A percentile compares a stretch with the other conserved stretches of the same genome.
phyloP scores from a whole-genome alignment of 75 land plant genomes.

The Cryptomeria japonica region DNA sequence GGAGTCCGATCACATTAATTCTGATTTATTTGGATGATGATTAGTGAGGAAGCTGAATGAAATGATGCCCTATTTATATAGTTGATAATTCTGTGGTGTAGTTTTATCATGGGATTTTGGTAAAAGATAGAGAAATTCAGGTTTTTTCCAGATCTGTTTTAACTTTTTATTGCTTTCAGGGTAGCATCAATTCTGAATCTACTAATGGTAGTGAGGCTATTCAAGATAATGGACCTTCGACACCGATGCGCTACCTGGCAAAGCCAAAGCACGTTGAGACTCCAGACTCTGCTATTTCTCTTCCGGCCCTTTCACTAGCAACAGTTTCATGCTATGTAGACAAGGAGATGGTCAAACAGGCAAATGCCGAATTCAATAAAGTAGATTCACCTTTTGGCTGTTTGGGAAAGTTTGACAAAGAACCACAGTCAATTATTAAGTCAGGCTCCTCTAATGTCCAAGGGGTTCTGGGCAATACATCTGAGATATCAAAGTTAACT shows the following conservation, averaged over 20 bases:
- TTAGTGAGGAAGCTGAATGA: background rate
- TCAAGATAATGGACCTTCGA: slow-evolving; percentile 9
- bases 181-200: background rate
- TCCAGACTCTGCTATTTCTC: slow-evolving; percentile 3
- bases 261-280: slow-evolving; percentile 1
- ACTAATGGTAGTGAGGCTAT: background rate
- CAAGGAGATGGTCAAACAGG: background rate
- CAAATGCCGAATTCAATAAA: background rate
- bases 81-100: background rate
- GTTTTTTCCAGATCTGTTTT: background rate
- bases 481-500: background rate
- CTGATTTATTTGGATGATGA: background rate
- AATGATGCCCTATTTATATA: background rate
- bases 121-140: background rate
- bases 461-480: background rate
- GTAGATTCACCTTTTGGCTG: background rate
- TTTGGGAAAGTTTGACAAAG: background rate
- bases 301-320: slow-evolving; percentile 8
- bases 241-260: slow-evolving; percentile 6
- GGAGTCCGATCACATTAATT: background rate
- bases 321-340: background rate
- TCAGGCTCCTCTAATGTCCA: background rate
- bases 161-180: background rate
- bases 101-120: background rate
- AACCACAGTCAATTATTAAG: background rate